phyloP scores from a whole-genome alignment of 2,329 filamentous ascomycete genomes.

The Monilinia laxa region DNA sequence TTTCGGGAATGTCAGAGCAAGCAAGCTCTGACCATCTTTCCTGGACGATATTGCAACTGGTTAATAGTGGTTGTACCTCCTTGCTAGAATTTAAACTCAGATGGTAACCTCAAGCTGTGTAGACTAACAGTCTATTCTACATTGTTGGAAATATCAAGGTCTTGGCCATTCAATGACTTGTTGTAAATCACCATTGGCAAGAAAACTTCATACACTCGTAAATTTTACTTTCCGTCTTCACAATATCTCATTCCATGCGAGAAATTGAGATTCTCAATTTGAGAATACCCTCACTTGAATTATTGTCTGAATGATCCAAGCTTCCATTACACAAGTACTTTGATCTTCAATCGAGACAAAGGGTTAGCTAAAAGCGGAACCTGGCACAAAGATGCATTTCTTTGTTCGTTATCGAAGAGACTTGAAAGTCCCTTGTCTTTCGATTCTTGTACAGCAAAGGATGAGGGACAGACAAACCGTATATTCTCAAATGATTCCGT shows the following conservation, averaged over 20 bases:
- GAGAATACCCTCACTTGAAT: too few relatives aligned
- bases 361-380: neutral
- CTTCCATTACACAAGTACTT: neutral
- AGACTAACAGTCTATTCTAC: neutral
- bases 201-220: neutral
- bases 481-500: neutral
- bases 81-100: neutral
- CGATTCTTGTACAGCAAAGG: neutral
- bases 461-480: neutral
- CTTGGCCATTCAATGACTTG: too few relatives aligned
- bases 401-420: neutral
- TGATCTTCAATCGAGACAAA: neutral
- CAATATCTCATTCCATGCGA: neutral
- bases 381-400: neutral
- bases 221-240: neutral
- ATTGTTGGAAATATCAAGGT: neutral
- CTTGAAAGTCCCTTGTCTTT: neutral
- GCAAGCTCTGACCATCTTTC: neutral
- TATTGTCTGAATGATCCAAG: too few relatives aligned
- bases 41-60: neutral
- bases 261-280: too few relatives aligned
- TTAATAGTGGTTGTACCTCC: too few relatives aligned
- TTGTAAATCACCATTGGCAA: neutral
- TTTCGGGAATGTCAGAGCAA: too few relatives aligned
- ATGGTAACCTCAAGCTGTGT: neutral